Conservation (phyloP, 2,329 filamentous ascomycete genomes). For the Lasiodiplodia gonubiensis region DNA sequence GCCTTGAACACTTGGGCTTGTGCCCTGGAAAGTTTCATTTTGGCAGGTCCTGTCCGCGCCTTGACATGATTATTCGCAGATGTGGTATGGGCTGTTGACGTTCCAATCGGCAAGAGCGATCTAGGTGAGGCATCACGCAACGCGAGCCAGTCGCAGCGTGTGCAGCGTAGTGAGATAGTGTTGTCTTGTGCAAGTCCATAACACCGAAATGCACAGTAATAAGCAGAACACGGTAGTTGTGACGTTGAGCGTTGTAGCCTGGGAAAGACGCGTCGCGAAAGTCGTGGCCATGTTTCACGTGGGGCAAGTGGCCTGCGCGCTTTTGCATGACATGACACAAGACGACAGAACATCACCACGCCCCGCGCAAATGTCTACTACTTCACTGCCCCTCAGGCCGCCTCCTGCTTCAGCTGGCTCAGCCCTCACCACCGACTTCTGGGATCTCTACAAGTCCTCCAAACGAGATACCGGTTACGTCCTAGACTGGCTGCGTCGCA, state of each 20-base stretch:
- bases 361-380: not conserved
- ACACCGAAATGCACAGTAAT: not conserved
- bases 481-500: conserved; percentile 10
- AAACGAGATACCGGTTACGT: conserved; percentile 13
- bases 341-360: not conserved
- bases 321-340: not conserved
- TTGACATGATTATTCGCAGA: too few species aligned
- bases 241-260: too few species aligned
- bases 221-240: not conserved
- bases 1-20: too few species aligned
- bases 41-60: too few species aligned
- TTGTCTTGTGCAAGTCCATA: not conserved
- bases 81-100: too few species aligned
- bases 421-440: not conserved
- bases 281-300: not conserved
- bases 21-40: too few species aligned
- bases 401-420: not conserved
- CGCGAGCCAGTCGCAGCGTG: too few species aligned
- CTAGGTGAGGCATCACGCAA: not conserved
- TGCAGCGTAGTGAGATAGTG: not conserved
- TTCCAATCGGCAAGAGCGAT: not conserved
- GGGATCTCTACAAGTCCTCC: conserved; percentile 20
- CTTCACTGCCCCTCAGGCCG: not conserved
- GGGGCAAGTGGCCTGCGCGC: not conserved
- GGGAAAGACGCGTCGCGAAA: not conserved